Evolutionary conservation across 2,329 filamentous ascomycete species (phyloP).

Genomic region (Colletotrichum lupini): DNA sequence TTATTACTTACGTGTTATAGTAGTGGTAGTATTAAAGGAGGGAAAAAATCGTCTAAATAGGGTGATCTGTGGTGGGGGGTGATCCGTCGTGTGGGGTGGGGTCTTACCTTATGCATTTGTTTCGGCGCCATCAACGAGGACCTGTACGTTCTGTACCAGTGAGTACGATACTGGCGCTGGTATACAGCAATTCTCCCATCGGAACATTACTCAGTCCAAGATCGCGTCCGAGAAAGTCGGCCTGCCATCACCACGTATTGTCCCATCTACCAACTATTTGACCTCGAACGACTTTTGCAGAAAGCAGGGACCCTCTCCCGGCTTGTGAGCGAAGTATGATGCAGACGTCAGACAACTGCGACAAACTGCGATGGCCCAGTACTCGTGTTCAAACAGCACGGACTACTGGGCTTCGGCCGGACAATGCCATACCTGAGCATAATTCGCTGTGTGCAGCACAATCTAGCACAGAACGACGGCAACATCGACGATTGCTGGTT

Average conservation of each 20-base stretch:
- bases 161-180: not conserved
- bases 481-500: constrained; percentile 31
- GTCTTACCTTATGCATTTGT: constrained; percentile 12
- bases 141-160: not conserved
- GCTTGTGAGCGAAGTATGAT: constrained; percentile 15
- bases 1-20: too few relatives aligned
- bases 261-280: not conserved
- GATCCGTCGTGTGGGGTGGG: too few relatives aligned
- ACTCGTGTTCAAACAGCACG: constrained; percentile 15
- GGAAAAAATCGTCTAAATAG: too few relatives aligned
- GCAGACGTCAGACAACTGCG: constrained; percentile 11
- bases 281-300: not conserved
- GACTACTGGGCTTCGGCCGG: constrained; percentile 23
- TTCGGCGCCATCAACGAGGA: constrained; percentile 13
- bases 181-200: not conserved
- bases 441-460: constrained; percentile 8
- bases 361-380: constrained; percentile 4
- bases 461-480: constrained; percentile 19
- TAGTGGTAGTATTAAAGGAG: too few relatives aligned
- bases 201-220: not conserved
- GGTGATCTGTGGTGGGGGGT: too few relatives aligned
- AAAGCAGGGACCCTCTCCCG: not conserved
- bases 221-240: not conserved
- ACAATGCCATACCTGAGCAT: constrained; percentile 18
- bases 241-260: not conserved